Evolutionary conservation across 352 stramenopile genomes (phyloP), one percentile per base, ranked within the genome.

Genomic region (Pythium dissotocum): DNA sequence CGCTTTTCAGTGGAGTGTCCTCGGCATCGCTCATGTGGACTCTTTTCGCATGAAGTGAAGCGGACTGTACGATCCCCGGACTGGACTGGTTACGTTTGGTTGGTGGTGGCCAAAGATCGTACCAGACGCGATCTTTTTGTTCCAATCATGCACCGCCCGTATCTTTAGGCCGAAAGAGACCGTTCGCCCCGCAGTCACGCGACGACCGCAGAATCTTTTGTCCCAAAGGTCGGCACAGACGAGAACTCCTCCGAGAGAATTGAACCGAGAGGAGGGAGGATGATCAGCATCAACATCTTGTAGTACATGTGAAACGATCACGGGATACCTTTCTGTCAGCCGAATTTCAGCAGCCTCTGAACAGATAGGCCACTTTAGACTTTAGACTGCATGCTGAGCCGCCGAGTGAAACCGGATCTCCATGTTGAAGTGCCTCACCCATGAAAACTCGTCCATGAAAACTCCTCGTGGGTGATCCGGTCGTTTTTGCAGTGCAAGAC

Each of bases 81-180:
- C 36, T 44, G 46, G 46, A 32, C n/a, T 53, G 46, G 42, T 51
- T 51, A 26, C 42, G 42, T 26, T 24, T 51, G 18, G 42, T 26
- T 30, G 38, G 6, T 24, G 21, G 1, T 0, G 46, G 46, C 46
- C 46, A 13, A 53, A 53, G 46, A 53, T 53, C 46, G 12, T n/a
- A 53, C 46, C 7, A 52, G 33, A 58, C 42, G 36, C 42, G 58
- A 63, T 63, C 58, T 63, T 63, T 56, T 21, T 63, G 58, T 63
- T 38, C 42, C 57, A 55, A 30, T 54, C 42, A 55, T 46, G 40
- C 13, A 26, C 21, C 21, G 13, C 35, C 35, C 57, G 57, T 63
- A 63, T 63, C 44, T 56, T 63, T 63, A 10, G 16, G n/a, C 28
- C 18, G 12, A 56, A 21, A 30, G 30, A 56, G 46, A 53, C 46